Base-by-base conservation (phyloP, 768 basidiomycete species). In the Harrya chromipes region DNA sequence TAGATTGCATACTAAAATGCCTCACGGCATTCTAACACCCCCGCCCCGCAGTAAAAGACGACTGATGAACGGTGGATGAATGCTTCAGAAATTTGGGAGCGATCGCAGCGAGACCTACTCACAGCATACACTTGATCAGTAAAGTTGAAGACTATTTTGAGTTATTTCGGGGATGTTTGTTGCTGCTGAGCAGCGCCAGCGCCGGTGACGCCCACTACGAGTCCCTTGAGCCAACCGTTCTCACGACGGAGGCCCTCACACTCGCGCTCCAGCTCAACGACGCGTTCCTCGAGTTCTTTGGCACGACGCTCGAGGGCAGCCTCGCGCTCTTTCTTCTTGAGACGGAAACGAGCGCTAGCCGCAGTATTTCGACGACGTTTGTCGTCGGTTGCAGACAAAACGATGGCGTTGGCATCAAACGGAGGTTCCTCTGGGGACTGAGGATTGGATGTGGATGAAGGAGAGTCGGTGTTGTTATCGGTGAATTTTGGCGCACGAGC, bases 271-370 rank as follows among this genome's bases (percentile, higher is more conserved):
- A 97, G 77, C 60, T 89, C 89, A 47, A 71, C 75, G 13, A 94
- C 90, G 45, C 85, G 81, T 0, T 73, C 73, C 63, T 92, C 88
- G 14, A 95, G 76, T 63, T 94, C 91, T 72, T 91, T 92, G 14
- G 88, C 83, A 60, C 83, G 84, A 37, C 76, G 79, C 70, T 95
- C 94, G 19, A 95, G 74, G 14, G 94, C 93, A 2, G 82, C 85
- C 71, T 97, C 94, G 13, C 94, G 78, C 70, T 94, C 91, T 75
- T 97, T 97, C 78, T 97, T 97, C 79, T 95, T 97, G 62, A 92
- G 70, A 51, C 93, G 80, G 78, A 97, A 97, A 8, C 93, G 87
- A 27, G 93, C 93, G 46, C 88, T 91, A 0, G 93, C 93, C 1
- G 90, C 90, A 0, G 93, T 97, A 66, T 97, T 97, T 40, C 93